Percentiles rank a stretch among this genome's conserved stretches.
phyloP scores from a whole-genome alignment of 2,329 filamentous ascomycete species.

The Alternaria triticina region DNA sequence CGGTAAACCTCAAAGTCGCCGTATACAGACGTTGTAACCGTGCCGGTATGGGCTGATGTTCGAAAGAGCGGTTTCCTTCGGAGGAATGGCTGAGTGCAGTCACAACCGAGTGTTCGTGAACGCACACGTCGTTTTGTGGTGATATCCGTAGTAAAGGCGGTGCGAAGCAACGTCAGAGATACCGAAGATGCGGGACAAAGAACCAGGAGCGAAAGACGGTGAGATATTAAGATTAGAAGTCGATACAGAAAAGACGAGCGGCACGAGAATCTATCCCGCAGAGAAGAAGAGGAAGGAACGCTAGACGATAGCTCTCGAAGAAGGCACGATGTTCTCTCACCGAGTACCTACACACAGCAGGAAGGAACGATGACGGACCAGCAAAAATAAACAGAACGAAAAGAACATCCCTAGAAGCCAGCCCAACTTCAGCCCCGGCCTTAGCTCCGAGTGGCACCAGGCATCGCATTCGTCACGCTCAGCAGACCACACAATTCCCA shows the following conservation, averaged over 20 bases:
- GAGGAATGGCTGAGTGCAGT: neutral
- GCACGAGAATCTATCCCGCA: constrained; percentile 4
- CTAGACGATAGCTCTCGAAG: constrained; percentile 3
- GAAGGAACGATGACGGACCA: constrained; percentile 17
- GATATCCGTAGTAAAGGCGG: neutral
- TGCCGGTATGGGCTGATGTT: neutral
- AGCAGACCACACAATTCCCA: constrained; percentile 22
- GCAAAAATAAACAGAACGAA: constrained; percentile 2
- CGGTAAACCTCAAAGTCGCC: constrained; percentile 1
- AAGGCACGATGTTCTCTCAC: constrained; percentile 25
- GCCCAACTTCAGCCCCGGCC: constrained; percentile 1
- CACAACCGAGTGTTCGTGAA: neutral
- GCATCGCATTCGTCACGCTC: constrained; percentile 9
- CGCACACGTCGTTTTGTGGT: neutral
- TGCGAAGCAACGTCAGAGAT: constrained; percentile 4
- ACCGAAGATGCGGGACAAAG: constrained; percentile 1
- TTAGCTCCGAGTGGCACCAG: constrained; percentile 8
- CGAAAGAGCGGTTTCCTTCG: neutral
- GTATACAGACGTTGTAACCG: neutral
- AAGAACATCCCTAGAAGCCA: constrained; percentile 19
- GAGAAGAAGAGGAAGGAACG: constrained; percentile 14
- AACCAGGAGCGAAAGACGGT: constrained; percentile 3
- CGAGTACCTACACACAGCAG: neutral
- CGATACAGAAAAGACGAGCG: constrained; percentile 11
- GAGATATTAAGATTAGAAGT: constrained; percentile 16